These are phyloP conservation scores for Daldinia sp. DNA, from an alignment of 2,329 filamentous ascomycete genomes.

Conservation along the genomic window DNA sequence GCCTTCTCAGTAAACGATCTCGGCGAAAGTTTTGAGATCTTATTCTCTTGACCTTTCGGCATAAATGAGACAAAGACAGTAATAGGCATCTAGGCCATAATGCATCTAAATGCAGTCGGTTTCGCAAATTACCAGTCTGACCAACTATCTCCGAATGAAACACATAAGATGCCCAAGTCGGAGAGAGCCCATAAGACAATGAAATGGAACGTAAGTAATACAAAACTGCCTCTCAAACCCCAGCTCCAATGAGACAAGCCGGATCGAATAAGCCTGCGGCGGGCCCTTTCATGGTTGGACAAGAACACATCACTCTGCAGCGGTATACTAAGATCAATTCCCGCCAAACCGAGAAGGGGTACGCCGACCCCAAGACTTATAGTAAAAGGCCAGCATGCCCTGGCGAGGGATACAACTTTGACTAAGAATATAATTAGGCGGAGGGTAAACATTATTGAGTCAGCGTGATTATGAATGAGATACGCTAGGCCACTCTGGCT, in stretches of 20 bases:
- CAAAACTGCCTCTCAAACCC: slow-evolving; percentile 53
- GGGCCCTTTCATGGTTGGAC: slow-evolving; percentile 27
- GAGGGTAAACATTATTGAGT: slow-evolving; percentile 54
- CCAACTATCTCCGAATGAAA: slow-evolving; percentile 44
- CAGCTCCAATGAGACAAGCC: slow-evolving; percentile 45
- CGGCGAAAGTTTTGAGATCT: neutral
- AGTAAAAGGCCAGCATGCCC: slow-evolving; percentile 78
- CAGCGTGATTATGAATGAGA: slow-evolving; percentile 50
- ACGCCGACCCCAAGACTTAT: slow-evolving; percentile 73
- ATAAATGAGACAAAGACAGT: neutral
- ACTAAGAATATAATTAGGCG: slow-evolving; percentile 73
- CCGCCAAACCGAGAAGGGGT: slow-evolving; percentile 76
- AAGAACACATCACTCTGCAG: slow-evolving; percentile 34
- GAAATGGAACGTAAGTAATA: slow-evolving; percentile 54
- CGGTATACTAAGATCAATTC: slow-evolving; percentile 69
- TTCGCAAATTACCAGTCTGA: slow-evolving; percentile 41
- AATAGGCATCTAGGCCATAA: neutral
- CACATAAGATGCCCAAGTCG: slow-evolving; percentile 52
- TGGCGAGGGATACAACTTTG: slow-evolving; percentile 75
- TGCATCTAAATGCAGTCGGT: neutral
- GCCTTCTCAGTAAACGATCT: neutral
- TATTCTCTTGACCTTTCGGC: neutral
- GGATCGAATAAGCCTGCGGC: slow-evolving; percentile 29
- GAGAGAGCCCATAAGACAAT: slow-evolving; percentile 51
- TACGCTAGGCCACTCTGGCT: slow-evolving; percentile 54